phyloP scores from a whole-genome alignment of 441 rosid species.

The Aleurites moluccanus region DNA sequence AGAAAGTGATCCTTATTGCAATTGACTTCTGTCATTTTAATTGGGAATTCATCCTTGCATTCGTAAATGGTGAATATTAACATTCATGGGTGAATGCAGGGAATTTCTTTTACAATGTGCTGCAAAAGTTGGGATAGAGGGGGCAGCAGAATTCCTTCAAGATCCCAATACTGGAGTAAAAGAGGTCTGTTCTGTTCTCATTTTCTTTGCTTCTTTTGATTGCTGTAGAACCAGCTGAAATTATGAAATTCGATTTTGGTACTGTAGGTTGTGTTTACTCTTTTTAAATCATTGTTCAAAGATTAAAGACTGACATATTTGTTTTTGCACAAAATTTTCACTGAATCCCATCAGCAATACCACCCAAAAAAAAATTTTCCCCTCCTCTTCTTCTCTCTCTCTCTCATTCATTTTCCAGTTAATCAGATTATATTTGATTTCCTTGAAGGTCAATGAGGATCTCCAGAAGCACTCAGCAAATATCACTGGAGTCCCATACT shows the following conservation, averaged over 20 bases:
- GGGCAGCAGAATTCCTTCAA: constrained; percentile 72
- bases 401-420: not conserved
- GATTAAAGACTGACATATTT: not conserved
- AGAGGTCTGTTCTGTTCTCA: constrained; percentile 45
- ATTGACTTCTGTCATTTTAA: not conserved
- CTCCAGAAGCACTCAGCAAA: constrained; percentile 53
- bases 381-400: not conserved
- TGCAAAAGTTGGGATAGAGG: constrained; percentile 65
- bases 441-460: constrained; percentile 66
- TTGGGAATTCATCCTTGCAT: not conserved
- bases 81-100: constrained; percentile 36
- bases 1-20: not conserved
- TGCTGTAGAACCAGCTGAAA: not conserved
- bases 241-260: not conserved
- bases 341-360: not conserved
- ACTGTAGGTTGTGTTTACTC: not conserved
- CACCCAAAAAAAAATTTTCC: not conserved
- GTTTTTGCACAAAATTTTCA: too few relatives aligned
- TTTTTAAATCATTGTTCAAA: not conserved
- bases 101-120: constrained; percentile 81
- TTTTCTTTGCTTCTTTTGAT: not conserved
- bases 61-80: constrained; percentile 5
- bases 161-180: constrained; percentile 66
- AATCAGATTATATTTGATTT: not conserved
- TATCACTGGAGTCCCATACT: constrained; percentile 78